Base-by-base conservation (phyloP, 257 asterid genomes). In the Nicotiana tabacum region DNA sequence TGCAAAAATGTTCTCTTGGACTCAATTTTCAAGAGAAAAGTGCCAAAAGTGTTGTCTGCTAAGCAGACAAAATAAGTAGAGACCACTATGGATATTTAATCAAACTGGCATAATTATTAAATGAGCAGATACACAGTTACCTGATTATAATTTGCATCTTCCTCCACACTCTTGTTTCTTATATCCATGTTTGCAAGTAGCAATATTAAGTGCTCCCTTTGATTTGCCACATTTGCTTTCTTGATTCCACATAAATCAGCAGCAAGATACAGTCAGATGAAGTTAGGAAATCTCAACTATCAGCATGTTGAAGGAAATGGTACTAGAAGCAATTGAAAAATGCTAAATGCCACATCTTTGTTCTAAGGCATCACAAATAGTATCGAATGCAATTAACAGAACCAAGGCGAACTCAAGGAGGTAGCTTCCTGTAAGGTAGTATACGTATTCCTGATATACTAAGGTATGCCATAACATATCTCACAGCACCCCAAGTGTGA, bases 221-320 rank as follows among this genome's bases (percentile, higher is more conserved):
- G 99, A 89, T 96, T 96, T 32, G 98, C 98, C 67, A 93, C 98
- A 85, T 96, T 96, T 87, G 97, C 98, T 92, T 94, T 94, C 99
- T 96, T 87, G 87, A 93, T 70, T 81, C 86, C 83, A 86, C 85
- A 85, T 69, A 85, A 39, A 57, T 60, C 17, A 85, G 82, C 84
- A 55, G 85, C 80, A 62, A 55, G 85, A 69, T 69, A 66, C 68
- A 64, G 81, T 86, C 84, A 87, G 87, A 81, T 64, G 66, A 76
- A 48, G 13, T 82, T 68, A 84, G 84, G 79, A 55, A 43, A 78
- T 77, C 78, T 82, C 77, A 56, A 48, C 62, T 48, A 48, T 48
- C 80, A 74, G 43, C 80, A 74, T 46, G 43, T 27, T 74, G 80
- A 74, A 83, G 57, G 16, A 21, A 43, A 66, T 76, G 16, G 76